A percentile compares a stretch with the other conserved stretches of the same genome.
These are phyloP conservation scores for Allomyces arbusculus DNA, from an alignment of 192 early-diverging fungal species.

Conservation along the genomic window DNA sequence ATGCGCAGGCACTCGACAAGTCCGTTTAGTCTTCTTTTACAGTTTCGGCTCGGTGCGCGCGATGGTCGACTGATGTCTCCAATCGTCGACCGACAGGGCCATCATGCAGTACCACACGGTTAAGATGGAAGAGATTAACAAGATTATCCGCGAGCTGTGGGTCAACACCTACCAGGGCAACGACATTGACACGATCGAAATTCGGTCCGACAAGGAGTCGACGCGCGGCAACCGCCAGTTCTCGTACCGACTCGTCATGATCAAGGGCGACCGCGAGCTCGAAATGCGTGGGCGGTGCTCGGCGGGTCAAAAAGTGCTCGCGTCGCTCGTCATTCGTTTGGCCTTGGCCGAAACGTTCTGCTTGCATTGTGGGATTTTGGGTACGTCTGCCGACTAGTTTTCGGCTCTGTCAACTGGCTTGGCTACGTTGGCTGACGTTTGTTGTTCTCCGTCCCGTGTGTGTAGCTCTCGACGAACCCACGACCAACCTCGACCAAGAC, in stretches of 20 bases:
- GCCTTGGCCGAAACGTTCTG: conserved; percentile 92
- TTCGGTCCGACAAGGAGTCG: conserved; percentile 67
- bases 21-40: conserved; percentile 3
- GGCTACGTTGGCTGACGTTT: not conserved
- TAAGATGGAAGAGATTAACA: conserved; percentile 96
- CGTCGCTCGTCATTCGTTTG: conserved; percentile 84
- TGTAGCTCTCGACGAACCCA: conserved; percentile 81
- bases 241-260: conserved; percentile 59
- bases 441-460: not conserved
- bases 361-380: conserved; percentile 69
- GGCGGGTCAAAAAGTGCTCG: conserved; percentile 92
- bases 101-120: conserved; percentile 79
- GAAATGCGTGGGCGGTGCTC: conserved; percentile 91
- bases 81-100: conserved; percentile 14
- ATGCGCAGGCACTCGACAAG: conserved; percentile 60
- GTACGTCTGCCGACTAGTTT: not conserved
- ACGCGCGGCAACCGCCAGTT: conserved; percentile 42
- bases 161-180: conserved; percentile 82
- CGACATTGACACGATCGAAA: conserved; percentile 94
- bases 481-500: conserved; percentile 79
- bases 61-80: not conserved
- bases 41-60: not conserved
- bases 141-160: conserved; percentile 92
- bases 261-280: conserved; percentile 57
- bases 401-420: not conserved